These are phyloP conservation scores for Waltiozyma sp. DNA, from an alignment of 1,139 yeast species.

Conservation along the genomic window DNA sequence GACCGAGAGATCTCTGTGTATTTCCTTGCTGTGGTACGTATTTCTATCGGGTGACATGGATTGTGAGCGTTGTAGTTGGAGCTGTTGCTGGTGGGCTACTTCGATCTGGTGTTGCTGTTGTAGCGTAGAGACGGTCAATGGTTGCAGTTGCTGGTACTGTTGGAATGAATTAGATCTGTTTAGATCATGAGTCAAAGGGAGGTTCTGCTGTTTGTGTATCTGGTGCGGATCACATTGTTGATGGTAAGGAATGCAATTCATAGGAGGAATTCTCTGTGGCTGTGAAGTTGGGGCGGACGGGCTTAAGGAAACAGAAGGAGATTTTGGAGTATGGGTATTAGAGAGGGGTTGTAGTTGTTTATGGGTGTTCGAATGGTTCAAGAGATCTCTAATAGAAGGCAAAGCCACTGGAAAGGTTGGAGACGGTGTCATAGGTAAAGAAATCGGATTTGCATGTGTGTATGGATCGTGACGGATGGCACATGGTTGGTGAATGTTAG, in stretches of 20 bases:
- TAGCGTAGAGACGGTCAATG: constrained; percentile 4
- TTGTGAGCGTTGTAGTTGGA: not conserved
- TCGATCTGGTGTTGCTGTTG: constrained; percentile 6
- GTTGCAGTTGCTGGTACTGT: constrained; percentile 6
- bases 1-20: not conserved
- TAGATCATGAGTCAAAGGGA: not conserved
- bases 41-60: not conserved
- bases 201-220: not conserved
- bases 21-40: not conserved
- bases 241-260: constrained; percentile 2
- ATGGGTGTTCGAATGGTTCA: constrained; percentile 5
- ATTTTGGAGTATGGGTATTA: constrained; percentile 2
- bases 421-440: not conserved
- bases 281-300: constrained; percentile 3
- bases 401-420: constrained; percentile 1
- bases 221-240: no score
- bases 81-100: constrained; percentile 1
- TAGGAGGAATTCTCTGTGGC: constrained; percentile 2
- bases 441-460: not conserved
- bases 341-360: not conserved
- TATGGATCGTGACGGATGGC: not conserved
- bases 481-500: not conserved
- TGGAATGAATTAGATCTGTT: constrained; percentile 1
- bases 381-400: constrained; percentile 18
- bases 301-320: constrained; percentile 1